Percentiles rank a stretch among this genome's conserved stretches.
Conservation (phyloP, 192 early-diverging fungal genomes). For the Mortierella claussenii region DNA sequence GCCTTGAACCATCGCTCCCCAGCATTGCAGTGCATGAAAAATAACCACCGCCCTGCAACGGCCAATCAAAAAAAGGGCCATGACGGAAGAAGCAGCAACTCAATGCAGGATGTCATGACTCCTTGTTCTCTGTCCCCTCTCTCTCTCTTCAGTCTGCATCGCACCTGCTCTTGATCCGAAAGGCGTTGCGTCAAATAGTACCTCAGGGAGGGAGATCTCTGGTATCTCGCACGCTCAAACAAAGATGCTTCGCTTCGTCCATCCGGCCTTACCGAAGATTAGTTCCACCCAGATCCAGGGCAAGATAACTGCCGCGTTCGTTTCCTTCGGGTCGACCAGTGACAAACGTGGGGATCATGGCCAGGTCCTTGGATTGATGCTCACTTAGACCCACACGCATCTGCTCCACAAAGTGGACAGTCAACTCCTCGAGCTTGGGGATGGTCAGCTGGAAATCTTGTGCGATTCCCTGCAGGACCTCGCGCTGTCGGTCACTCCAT, state of each 20-base stretch:
- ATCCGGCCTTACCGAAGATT: conserved; percentile 76
- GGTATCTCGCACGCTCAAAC: neutral
- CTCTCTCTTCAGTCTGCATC: too few relatives aligned
- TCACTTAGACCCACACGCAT: conserved; percentile 60
- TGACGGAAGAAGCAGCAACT: too few relatives aligned
- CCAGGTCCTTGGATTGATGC: conserved; percentile 50
- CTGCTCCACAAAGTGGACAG: conserved; percentile 56
- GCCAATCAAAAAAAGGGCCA: too few relatives aligned
- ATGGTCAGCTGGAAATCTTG: conserved; percentile 59
- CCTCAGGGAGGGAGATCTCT: too few relatives aligned
- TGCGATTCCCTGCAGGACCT: conserved; percentile 4
- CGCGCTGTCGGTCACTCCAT: conserved; percentile 28
- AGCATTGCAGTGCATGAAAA: neutral
- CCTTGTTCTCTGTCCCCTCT: too few relatives aligned
- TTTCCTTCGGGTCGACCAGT: conserved; percentile 82
- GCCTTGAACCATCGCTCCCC: too few relatives aligned
- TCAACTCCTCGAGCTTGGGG: conserved; percentile 58
- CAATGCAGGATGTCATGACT: too few relatives aligned
- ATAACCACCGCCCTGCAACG: neutral
- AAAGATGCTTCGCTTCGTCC: neutral
- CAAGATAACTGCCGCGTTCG: conserved; percentile 89
- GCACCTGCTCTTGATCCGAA: too few relatives aligned
- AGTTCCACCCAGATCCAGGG: conserved; percentile 94
- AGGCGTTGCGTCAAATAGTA: too few relatives aligned
- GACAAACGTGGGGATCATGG: conserved; percentile 93